Evolutionary conservation across 179 eudicot genomes (phyloP).

Genomic region (Heliamphora pulchella): DNA sequence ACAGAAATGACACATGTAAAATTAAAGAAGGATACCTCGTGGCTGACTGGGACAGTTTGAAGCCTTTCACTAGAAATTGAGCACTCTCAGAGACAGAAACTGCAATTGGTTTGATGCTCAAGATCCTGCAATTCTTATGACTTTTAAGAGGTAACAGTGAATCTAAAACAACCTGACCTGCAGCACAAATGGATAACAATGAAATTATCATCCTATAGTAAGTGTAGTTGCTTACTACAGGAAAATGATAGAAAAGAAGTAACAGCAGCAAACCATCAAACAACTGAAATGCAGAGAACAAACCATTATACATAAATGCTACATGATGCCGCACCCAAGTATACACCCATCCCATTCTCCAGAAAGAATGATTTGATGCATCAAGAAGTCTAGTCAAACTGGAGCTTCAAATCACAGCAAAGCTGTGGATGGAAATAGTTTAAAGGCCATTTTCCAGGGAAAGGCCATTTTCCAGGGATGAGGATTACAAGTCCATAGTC

Average conservation of each 20-base stretch:
- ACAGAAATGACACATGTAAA: neutral
- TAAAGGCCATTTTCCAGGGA: slow-evolving; percentile 41
- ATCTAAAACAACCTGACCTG: slow-evolving; percentile 73
- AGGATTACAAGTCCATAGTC: slow-evolving; percentile 2
- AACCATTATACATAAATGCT: slow-evolving; percentile 67
- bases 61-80: slow-evolving; percentile 53
- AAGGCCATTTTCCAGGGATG: neutral
- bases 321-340: slow-evolving; percentile 58
- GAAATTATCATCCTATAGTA: neutral
- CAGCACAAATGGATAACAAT: slow-evolving; percentile 18
- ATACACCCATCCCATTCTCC: slow-evolving; percentile 92
- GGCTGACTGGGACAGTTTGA: slow-evolving; percentile 48
- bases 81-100: slow-evolving; percentile 50
- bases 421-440: slow-evolving; percentile 41
- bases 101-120: slow-evolving; percentile 78
- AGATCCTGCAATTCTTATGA: slow-evolving; percentile 37
- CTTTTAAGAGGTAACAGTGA: slow-evolving; percentile 47
- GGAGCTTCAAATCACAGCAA: slow-evolving; percentile 47
- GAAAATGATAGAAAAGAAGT: neutral
- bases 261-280: neutral
- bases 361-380: slow-evolving; percentile 53
- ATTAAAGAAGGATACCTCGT: slow-evolving; percentile 44
- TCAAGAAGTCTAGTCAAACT: slow-evolving; percentile 62
- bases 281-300: slow-evolving; percentile 15
- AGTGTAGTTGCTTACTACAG: neutral